Evolutionary conservation across 106 monocot species (phyloP).

Genomic region (Dendrobium catenatum): DNA sequence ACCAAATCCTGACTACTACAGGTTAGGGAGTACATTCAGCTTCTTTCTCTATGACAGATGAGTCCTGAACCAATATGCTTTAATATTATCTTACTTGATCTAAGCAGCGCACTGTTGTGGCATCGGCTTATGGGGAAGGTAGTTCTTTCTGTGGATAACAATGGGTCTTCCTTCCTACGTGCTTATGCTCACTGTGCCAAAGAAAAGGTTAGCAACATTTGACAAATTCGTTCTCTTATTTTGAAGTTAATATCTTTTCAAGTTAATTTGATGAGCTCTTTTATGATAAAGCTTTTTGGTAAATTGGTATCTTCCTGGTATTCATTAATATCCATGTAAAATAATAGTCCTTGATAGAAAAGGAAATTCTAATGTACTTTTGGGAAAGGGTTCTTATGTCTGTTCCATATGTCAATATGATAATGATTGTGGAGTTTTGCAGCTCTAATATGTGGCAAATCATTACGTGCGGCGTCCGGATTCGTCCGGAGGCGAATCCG

Average conservation of each 20-base stretch:
- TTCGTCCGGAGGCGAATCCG: too few species aligned
- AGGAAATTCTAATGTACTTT: too few species aligned
- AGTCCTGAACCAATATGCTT: neutral
- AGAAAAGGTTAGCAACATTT: conserved; percentile 21
- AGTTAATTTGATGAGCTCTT: neutral
- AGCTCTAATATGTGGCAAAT: too few species aligned
- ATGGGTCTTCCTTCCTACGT: conserved; percentile 54
- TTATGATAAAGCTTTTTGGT: neutral
- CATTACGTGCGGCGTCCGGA: too few species aligned
- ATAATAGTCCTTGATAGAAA: neutral
- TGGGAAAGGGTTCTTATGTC: too few species aligned
- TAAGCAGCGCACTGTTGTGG: conserved; percentile 65
- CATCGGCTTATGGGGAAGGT: conserved; percentile 76
- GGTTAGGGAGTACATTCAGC: conserved; percentile 15
- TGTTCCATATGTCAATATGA: too few species aligned
- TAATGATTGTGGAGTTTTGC: too few species aligned
- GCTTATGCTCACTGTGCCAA: conserved; percentile 84
- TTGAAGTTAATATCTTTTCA: neutral
- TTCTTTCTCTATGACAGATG: neutral
- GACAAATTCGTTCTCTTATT: neutral
- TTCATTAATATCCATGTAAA: neutral
- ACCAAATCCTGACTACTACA: conserved; percentile 89
- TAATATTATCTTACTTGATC: neutral
- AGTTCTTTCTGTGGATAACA: conserved; percentile 57
- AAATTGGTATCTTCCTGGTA: neutral